Base-by-base conservation (phyloP, 768 basidiomycete genomes). In the Cystofilobasidium macerans region DNA sequence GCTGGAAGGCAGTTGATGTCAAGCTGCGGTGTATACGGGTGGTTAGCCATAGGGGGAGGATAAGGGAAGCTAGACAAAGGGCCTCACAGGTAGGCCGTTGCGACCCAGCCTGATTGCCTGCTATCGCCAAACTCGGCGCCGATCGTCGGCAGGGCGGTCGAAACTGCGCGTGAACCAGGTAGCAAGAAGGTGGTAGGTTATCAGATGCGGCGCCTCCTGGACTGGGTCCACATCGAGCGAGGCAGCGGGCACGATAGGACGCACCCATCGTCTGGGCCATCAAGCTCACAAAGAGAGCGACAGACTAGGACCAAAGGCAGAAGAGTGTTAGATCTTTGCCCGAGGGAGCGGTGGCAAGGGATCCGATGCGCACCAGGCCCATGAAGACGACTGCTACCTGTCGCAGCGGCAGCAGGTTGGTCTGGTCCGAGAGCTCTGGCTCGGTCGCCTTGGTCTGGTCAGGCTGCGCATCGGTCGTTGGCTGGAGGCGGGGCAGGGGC, bases 141-240 rank as follows among this genome's bases (percentile, higher is more conserved):
- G 56, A 89, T 82, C 0, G 83, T 86, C 0, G 86, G 85, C n/a
- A 88, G 76, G 1, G 86, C 84, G 0, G 86, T 87, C 0, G 85
- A 84, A 12, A 87, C 82, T 66, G 48, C 0, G 40, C 24, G 28
- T 7, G n/a, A 11, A 36, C 43, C 18, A 32, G 35, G 33, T 9
- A 5, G 24, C 22, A 14, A 32, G 24, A n/a, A n/a, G n/a, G n/a
- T n/a, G n/a, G n/a, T n/a, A n/a, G n/a, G n/a, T n/a, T n/a, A n/a
- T n/a, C n/a, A n/a, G n/a, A n/a, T n/a, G n/a, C n/a, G n/a, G n/a
- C n/a, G n/a, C n/a, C n/a, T n/a, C n/a, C n/a, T n/a, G n/a, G n/a
- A n/a, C n/a, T n/a, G n/a, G n/a, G n/a, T n/a, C n/a, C n/a, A n/a
- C n/a, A n/a, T n/a, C n/a, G n/a, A n/a, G n/a, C n/a, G n/a, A n/a